Evolutionary conservation across 2,329 filamentous ascomycete species (phyloP), one percentile per base, ranked within the genome.

Genomic region (Diaporthe nobilis): DNA sequence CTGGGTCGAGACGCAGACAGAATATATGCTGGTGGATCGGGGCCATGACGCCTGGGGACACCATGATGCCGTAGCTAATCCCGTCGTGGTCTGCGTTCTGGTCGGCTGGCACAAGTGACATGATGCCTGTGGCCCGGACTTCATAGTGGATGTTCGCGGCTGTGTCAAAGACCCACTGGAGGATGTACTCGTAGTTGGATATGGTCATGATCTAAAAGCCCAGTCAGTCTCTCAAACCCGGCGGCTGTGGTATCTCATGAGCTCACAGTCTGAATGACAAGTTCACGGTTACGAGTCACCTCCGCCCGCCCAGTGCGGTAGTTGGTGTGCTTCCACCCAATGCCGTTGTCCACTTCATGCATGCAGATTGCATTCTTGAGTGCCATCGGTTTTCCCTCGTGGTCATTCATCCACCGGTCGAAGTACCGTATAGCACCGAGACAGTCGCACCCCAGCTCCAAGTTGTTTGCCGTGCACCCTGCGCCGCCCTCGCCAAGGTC

Each of bases 21-120:
- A 95, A 95, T 81, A 95, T 93, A 82, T 95, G 94, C 81, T 95
- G 94, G 80, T 95, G 94, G 83, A 94, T 91, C 0, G 87, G 86
- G 2, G 92, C 93, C 53, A 95, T 84, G 0, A 90, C 90, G 2
- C 91, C 91, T 0, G 88, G 87, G 12, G 87, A 86, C 1, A 94
- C 92, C 3, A 93, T 88, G 75, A 90, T 94, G 34, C 90, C 90
- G 79, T 87, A 92, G 3, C 85, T 84, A 28, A 84, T 85, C 2
- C 81, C 79, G 0, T 85, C 87, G 77, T 89, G 88, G 57, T 88
- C 87, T 0, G 87, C 81, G 55, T 90, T 88, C 73, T 91, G 90
- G 78, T 90, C 88, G 67, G 91, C 85, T 0, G 84, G 78, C 75
- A 83, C 78, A 5, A 88, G 89, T 6, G 86, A 89, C 15, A 94